Conservation (phyloP, 257 asterid species). For the Anisodus acutangulus region DNA sequence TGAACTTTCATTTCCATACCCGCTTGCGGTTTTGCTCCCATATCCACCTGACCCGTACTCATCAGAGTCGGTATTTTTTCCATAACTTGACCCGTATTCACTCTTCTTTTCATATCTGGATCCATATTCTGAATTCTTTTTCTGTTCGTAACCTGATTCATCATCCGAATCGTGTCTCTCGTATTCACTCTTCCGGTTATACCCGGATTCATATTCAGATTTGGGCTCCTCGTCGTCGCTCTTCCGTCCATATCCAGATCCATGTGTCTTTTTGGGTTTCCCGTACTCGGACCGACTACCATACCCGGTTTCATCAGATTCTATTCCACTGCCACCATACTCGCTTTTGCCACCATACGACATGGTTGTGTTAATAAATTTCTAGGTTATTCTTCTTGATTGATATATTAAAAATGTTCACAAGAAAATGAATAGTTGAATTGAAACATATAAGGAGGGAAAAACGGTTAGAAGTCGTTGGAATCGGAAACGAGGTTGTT, state of each 20-base stretch:
- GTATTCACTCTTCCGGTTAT: slow-evolving; percentile 19
- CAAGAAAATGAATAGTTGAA: background rate
- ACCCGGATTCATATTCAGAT: slow-evolving; percentile 36
- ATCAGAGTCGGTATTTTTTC: background rate
- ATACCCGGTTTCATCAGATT: slow-evolving; percentile 21
- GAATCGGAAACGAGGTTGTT: background rate
- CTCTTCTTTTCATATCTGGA: slow-evolving; percentile 41
- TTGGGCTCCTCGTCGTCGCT: slow-evolving; percentile 14
- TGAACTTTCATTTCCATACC: no score
- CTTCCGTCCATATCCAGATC: slow-evolving; percentile 36
- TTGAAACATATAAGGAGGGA: background rate
- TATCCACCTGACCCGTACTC: background rate
- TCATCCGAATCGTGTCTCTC: slow-evolving; percentile 19
- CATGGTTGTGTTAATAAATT: slow-evolving; percentile 18
- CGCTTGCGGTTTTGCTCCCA: no score
- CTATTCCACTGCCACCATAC: slow-evolving; percentile 23
- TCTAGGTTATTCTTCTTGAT: background rate
- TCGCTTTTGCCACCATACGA: slow-evolving; percentile 54
- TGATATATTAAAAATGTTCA: background rate
- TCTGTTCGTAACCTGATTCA: slow-evolving; percentile 30
- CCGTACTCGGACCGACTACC: background rate
- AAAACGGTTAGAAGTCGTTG: slow-evolving; percentile 18
- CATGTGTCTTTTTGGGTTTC: slow-evolving; percentile 26
- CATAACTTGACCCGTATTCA: slow-evolving; percentile 35
- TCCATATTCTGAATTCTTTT: slow-evolving; percentile 37